phyloP scores from a whole-genome alignment of 805 yeast species.

The Candida vaughaniae region DNA sequence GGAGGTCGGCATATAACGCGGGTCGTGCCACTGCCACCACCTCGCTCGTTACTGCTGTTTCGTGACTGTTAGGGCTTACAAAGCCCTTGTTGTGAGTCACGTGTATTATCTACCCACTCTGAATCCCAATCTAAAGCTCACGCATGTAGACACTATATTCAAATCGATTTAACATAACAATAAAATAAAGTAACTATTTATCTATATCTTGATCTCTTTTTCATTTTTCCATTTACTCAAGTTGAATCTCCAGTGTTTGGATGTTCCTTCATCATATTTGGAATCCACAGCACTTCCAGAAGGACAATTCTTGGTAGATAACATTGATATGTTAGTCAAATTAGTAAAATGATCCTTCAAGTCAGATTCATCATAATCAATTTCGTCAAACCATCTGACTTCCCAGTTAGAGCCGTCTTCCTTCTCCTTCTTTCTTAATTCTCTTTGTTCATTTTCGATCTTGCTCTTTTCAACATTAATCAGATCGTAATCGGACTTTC shows the following conservation, averaged over 20 bases:
- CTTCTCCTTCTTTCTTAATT: conserved; percentile 68
- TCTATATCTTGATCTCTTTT: conserved; percentile 49
- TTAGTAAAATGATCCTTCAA: conserved; percentile 32
- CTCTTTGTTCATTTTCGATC: conserved; percentile 86
- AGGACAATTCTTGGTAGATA: conserved; percentile 64
- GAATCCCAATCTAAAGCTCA: too few relatives aligned
- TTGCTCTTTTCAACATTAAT: conserved; percentile 73
- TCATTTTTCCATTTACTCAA: conserved; percentile 57
- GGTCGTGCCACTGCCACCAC: conserved; percentile 1
- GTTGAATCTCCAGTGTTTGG: conserved; percentile 72
- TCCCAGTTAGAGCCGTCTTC: conserved; percentile 68
- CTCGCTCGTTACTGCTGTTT: neutral
- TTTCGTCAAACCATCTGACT: conserved; percentile 72
- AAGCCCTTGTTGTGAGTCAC: neutral
- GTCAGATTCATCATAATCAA: conserved; percentile 22
- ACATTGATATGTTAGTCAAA: conserved; percentile 45
- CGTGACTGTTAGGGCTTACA: neutral
- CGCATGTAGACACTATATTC: too few relatives aligned
- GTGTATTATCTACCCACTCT: neutral
- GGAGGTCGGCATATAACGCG: neutral
- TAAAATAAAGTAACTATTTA: neutral
- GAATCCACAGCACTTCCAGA: conserved; percentile 61
- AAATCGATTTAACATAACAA: too few relatives aligned
- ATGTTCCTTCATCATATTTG: conserved; percentile 50
- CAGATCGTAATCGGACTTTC: conserved; percentile 66